Evolutionary conservation across 306 rosid genomes (phyloP).

Genomic region (Pyrus betulifolia): DNA sequence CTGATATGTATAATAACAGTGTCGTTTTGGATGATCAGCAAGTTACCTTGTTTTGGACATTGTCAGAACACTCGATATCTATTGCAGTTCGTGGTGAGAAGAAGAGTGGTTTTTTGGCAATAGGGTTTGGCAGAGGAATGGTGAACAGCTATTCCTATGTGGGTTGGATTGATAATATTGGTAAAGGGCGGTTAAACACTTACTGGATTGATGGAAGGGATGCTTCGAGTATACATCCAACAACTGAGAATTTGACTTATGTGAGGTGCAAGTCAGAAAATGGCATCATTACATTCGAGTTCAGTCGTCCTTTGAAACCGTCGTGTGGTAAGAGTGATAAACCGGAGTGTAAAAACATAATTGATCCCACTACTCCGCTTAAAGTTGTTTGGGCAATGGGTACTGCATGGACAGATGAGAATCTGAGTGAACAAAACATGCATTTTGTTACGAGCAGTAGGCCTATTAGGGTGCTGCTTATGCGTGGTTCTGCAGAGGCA

Average conservation of each 20-base stretch:
- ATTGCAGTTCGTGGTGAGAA: conserved; percentile 89
- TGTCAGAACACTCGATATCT: conserved; percentile 56
- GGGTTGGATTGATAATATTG: conserved; percentile 71
- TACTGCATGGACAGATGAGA: conserved; percentile 54
- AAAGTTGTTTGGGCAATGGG: conserved; percentile 97
- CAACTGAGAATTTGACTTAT: conserved; percentile 61
- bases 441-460: conserved; percentile 75
- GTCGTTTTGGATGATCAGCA: conserved; percentile 89
- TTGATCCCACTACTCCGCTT: conserved; percentile 79
- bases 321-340: conserved; percentile 37
- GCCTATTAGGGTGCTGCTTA: conserved; percentile 55
- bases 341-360: conserved; percentile 68
- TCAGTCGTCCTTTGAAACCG: conserved; percentile 79
- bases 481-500: conserved; percentile 89
- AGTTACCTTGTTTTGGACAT: conserved; percentile 83
- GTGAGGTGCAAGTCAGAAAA: conserved; percentile 80
- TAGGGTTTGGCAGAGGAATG: conserved; percentile 85
- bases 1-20: conserved; percentile 90
- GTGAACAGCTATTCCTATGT: conserved; percentile 68
- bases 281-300: conserved; percentile 75
- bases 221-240: conserved; percentile 54
- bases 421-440: conserved; percentile 66
- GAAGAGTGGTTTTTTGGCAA: conserved; percentile 88
- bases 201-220: conserved; percentile 87
- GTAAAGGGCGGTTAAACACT: conserved; percentile 55